A percentile compares a stretch with the other conserved stretches of the same genome.
Conservation (phyloP, 495 filamentous ascomycete genomes). For the Xylaria acuta region DNA sequence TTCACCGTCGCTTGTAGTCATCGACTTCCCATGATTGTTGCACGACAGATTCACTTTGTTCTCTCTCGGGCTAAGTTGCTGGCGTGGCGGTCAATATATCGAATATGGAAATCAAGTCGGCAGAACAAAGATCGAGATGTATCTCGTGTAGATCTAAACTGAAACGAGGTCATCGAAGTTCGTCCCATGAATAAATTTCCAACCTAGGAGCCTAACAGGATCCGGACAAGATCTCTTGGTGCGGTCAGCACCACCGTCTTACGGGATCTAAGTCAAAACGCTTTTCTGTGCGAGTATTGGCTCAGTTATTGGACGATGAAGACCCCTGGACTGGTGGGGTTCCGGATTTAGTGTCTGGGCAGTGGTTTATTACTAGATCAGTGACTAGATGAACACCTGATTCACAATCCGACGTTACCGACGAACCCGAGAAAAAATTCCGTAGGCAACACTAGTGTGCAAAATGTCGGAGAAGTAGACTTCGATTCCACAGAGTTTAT, state of each 20-base stretch:
- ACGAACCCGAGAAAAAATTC: neutral
- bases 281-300: slow-evolving; percentile 19
- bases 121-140: neutral
- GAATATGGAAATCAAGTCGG: neutral
- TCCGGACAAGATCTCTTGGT: slow-evolving; percentile 3
- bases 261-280: slow-evolving; percentile 1
- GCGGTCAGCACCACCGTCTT: slow-evolving; percentile 6
- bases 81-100: neutral
- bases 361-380: neutral
- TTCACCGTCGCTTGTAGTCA: neutral
- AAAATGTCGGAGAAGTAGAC: neutral
- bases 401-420: slow-evolving; percentile 12
- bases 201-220: neutral
- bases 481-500: neutral
- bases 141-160: neutral
- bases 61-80: neutral
- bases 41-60: neutral
- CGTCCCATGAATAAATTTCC: neutral
- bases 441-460: neutral
- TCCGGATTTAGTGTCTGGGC: slow-evolving; percentile 7
- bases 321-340: slow-evolving; percentile 18
- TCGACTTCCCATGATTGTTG: neutral
- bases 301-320: neutral
- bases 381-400: neutral
- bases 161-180: slow-evolving; percentile 5